Conservation (phyloP, 148 eudicot species). For the Chenopodium quinoa region DNA sequence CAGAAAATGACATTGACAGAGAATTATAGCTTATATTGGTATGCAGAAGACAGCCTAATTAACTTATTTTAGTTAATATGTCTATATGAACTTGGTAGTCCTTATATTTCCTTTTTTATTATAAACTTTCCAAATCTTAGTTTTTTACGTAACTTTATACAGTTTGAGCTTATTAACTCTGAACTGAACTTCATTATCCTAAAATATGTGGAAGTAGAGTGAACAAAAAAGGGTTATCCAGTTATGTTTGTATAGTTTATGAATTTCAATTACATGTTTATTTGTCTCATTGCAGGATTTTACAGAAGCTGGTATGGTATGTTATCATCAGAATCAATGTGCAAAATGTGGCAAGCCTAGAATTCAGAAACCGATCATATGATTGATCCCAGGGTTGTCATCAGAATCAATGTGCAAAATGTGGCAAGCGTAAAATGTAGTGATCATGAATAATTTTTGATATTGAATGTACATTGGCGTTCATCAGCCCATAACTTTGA, state of each 20-base stretch:
- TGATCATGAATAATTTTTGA: not conserved
- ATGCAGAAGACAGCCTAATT: not conserved
- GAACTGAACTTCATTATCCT: too few species aligned
- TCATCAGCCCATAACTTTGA: not conserved
- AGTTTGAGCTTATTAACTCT: too few species aligned
- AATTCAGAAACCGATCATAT: not conserved
- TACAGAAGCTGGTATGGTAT: not conserved
- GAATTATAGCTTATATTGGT: conserved; percentile 40
- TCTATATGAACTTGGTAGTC: too few species aligned
- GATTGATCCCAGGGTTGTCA: not conserved
- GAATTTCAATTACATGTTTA: not conserved
- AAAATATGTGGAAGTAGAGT: too few species aligned
- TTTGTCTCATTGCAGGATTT: conserved; percentile 15
- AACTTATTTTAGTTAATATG: too few species aligned
- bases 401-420: too few species aligned
- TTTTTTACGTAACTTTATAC: too few species aligned
- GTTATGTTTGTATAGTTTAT: not conserved
- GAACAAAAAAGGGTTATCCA: too few species aligned
- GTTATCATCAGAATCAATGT: not conserved
- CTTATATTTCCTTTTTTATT: too few species aligned
- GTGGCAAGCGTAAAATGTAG: too few species aligned
- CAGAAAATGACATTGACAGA: conserved; percentile 41
- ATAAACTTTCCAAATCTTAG: not conserved
- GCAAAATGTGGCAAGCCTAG: not conserved
- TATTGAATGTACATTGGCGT: not conserved